Evolutionary conservation across 2,329 filamentous ascomycete genomes (phyloP), one percentile per base, ranked within the genome.

Genomic region (Trichoderma sp.): DNA sequence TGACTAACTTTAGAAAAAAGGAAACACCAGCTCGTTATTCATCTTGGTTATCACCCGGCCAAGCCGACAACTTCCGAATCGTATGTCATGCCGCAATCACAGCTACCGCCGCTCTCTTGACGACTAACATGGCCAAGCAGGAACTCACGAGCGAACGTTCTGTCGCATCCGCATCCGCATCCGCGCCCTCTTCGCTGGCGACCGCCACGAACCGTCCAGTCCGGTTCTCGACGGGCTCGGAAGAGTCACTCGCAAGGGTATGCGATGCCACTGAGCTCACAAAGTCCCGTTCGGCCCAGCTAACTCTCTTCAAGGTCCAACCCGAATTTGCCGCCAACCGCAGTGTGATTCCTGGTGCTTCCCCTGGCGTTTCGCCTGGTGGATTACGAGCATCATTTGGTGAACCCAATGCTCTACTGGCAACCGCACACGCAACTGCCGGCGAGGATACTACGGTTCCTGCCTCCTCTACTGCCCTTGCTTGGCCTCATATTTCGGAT

Each of bases 1-100:
- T 24, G 57, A 63, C 67, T 70, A 39, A 70, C 58, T 56, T 70
- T 70, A 51, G 30, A 64, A 71, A 72, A 73, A 73, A 75, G 73
- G 73, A 62, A 71, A 9, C 39, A 57, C 15, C 67, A 69, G 71
- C 66, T 72, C 60, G 51, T 39, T n/a, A 34, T 71, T 28, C 57
- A 47, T 47, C 69, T 72, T 36, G 34, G 30, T 26, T 69, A 34
- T 63, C 47, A 11, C n/a, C 43, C 24, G 58, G 53, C 34, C 56
- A 64, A 70, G 24, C 36, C 63, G 47, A 14, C 63, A n/a, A 14
- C 32, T 34, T 39, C 14, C 12, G n/a, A 72, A 70, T 6, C 51
- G 71, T 72, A 72, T 34, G 71, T 72, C 47, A 36, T 57, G n/a
- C 36, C 51, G n/a, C 34, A 9, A 21, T 24, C 39, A 63, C 30